A percentile compares a stretch with the other conserved stretches of the same genome.
These are phyloP conservation scores for Phytophthora quininea DNA, from an alignment of 352 stramenopile genomes.

Conservation along the genomic window DNA sequence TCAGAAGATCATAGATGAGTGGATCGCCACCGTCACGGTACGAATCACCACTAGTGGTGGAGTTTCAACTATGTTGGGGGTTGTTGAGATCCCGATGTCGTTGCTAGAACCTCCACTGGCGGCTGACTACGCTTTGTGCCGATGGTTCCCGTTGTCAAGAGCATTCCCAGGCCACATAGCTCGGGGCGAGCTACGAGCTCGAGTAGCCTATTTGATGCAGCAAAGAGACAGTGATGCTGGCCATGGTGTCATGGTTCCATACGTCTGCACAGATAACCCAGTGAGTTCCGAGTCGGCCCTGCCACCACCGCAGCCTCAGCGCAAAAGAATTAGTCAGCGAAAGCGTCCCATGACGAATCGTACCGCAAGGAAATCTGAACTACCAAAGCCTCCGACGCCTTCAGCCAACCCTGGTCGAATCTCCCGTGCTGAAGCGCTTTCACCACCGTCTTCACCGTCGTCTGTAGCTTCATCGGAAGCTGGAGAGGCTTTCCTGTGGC, in stretches of 20 bases:
- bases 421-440: constrained; percentile 51
- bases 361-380: neutral
- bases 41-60: constrained; percentile 8
- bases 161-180: constrained; percentile 29
- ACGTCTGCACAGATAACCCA: constrained; percentile 15
- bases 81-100: constrained; percentile 47
- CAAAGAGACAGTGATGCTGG: constrained; percentile 12
- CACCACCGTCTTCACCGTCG: constrained; percentile 58
- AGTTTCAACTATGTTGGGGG: constrained; percentile 23
- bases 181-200: constrained; percentile 53
- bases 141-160: constrained; percentile 69
- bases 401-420: constrained; percentile 23
- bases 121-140: constrained; percentile 47
- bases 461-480: constrained; percentile 49
- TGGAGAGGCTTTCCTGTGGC: constrained; percentile 2
- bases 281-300: neutral
- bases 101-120: constrained; percentile 60
- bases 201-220: constrained; percentile 45
- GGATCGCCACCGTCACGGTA: constrained; percentile 21
- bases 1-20: constrained; percentile 35
- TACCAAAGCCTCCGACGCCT: constrained; percentile 1
- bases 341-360: neutral
- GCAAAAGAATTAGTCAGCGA: neutral
- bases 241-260: constrained; percentile 38
- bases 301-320: no score